Conservation (phyloP, 805 yeast species). For the Pichia paraexigua region DNA sequence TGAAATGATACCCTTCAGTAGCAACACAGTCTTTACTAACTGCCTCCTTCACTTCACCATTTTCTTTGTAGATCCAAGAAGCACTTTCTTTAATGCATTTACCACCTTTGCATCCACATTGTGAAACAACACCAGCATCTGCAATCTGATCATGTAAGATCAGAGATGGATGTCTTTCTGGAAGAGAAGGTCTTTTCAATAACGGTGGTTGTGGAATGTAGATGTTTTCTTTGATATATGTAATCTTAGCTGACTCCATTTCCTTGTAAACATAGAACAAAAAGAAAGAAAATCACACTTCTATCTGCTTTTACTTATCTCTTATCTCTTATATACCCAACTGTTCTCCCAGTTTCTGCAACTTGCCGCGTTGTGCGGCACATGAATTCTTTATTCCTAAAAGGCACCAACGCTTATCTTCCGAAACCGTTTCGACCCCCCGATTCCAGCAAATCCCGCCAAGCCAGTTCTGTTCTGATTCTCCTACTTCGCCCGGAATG, state of each 20-base stretch:
- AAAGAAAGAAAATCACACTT: not conserved
- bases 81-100: slow-evolving; percentile 29
- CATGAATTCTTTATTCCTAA: not conserved
- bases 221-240: slow-evolving; percentile 25
- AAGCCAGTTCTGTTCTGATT: not conserved
- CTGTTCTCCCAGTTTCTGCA: not conserved
- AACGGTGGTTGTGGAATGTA: slow-evolving; percentile 25
- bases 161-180: slow-evolving; percentile 29
- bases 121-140: slow-evolving; percentile 20
- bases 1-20: slow-evolving; percentile 26
- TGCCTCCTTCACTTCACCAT: slow-evolving; percentile 26
- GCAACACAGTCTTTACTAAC: slow-evolving; percentile 18
- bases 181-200: slow-evolving; percentile 21
- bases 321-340: not conserved
- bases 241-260: slow-evolving; percentile 29
- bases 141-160: slow-evolving; percentile 26
- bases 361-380: not conserved
- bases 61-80: slow-evolving; percentile 29
- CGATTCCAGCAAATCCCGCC: not conserved
- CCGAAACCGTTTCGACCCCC: not conserved
- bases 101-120: slow-evolving; percentile 30
- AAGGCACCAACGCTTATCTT: not conserved
- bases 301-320: too few species aligned
- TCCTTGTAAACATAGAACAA: not conserved
- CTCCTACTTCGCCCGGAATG: not conserved